These are phyloP conservation scores for Trebouxia sp. DNA, from an alignment of 139 green algal species.

Conservation along the genomic window DNA sequence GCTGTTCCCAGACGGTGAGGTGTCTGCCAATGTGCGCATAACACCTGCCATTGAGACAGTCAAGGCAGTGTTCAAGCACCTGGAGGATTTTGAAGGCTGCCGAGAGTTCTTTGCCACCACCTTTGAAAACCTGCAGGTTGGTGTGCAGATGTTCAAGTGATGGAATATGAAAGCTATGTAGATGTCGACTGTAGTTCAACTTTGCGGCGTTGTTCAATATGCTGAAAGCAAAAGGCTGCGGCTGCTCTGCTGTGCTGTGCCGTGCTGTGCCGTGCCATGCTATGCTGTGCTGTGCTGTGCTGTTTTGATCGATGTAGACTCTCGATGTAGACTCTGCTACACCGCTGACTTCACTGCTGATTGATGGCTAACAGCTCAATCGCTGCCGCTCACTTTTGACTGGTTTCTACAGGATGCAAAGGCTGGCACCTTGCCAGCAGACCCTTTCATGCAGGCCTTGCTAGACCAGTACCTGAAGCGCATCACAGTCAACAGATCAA, in stretches of 20 bases:
- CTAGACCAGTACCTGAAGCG: not conserved
- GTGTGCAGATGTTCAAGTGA: not conserved
- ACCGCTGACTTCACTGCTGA: too few relatives aligned
- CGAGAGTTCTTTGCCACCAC: slow-evolving; percentile 17
- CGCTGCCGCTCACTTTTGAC: not conserved
- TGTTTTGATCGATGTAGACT: not conserved
- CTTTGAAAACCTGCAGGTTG: slow-evolving; percentile 22
- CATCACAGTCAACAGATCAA: slow-evolving; percentile 2
- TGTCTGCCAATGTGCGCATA: not conserved
- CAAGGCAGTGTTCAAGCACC: slow-evolving; percentile 22
- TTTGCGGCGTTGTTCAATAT: not conserved
- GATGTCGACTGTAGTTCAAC: not conserved
- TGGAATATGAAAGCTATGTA: not conserved
- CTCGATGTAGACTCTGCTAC: too few relatives aligned
- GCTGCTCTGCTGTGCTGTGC: not conserved
- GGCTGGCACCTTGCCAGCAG: slow-evolving; percentile 11
- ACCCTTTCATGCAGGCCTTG: slow-evolving; percentile 10
- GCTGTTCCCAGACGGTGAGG: slow-evolving; percentile 14
- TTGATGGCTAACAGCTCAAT: too few relatives aligned
- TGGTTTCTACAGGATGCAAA: not conserved
- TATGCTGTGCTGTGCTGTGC: not conserved
- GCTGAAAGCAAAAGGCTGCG: too few relatives aligned
- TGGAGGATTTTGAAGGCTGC: slow-evolving; percentile 16
- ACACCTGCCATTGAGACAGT: slow-evolving; percentile 18
- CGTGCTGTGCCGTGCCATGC: not conserved